Conservation (phyloP, 495 filamentous ascomycete species). For the Xylaria sp. region DNA sequence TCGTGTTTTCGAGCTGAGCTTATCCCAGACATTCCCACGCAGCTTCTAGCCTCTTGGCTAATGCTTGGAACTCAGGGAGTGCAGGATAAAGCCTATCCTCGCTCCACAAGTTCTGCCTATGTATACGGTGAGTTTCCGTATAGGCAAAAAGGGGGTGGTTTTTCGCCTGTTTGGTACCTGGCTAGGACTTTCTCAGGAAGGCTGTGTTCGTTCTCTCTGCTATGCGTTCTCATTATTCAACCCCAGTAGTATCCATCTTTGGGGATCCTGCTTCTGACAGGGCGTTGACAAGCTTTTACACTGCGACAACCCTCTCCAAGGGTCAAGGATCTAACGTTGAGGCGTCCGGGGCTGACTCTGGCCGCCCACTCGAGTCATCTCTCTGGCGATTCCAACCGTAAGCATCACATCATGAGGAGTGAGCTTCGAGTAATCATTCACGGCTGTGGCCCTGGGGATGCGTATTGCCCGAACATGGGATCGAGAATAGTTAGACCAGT, state of each 20-base stretch:
- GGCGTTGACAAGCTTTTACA: conserved; percentile 7
- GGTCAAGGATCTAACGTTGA: conserved; percentile 14
- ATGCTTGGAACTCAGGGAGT: neutral
- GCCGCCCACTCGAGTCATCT: conserved; percentile 1
- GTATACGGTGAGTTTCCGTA: neutral
- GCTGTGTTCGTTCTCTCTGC: conserved; percentile 4
- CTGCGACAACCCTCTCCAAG: neutral
- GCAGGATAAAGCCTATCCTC: neutral
- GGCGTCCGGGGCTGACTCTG: conserved; percentile 19
- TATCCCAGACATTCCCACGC: neutral
- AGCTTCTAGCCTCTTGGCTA: conserved; percentile 13
- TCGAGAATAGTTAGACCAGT: conserved; percentile 2
- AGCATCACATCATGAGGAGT: conserved; percentile 26
- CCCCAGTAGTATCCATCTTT: neutral
- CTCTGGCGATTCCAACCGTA: conserved; percentile 11
- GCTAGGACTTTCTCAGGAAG: conserved; percentile 1
- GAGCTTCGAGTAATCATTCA: conserved; percentile 26
- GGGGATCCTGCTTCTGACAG: neutral
- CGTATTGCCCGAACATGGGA: conserved; percentile 21
- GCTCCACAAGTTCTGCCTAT: conserved; percentile 2
- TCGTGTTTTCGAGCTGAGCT: conserved; percentile 18
- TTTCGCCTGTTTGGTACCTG: neutral
- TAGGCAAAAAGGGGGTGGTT: neutral
- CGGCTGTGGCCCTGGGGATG: neutral
- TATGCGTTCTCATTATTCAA: neutral